phyloP scores from a whole-genome alignment of 1,284 basidiomycete species.

The Gymnopus androsaceus region DNA sequence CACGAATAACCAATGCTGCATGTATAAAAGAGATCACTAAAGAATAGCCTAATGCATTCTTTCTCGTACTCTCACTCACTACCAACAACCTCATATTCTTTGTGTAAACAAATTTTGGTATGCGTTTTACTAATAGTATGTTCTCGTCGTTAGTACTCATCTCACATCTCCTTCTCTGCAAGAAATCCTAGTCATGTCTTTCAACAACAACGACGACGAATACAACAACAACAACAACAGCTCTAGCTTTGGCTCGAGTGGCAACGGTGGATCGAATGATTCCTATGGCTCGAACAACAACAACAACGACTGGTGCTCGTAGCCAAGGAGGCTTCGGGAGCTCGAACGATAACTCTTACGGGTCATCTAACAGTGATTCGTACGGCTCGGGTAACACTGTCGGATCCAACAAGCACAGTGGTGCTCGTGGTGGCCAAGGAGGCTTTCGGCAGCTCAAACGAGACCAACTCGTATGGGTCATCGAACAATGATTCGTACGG shows the following conservation, averaged over 20 bases:
- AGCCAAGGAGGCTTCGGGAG: background rate
- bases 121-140: too few relatives aligned
- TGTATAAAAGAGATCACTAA: too few relatives aligned
- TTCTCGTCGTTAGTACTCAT: background rate
- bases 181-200: slow-evolving; percentile 9
- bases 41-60: too few relatives aligned
- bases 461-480: slow-evolving; percentile 23
- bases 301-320: slow-evolving; percentile 6
- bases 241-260: slow-evolving; percentile 17
- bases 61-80: too few relatives aligned
- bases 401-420: background rate
- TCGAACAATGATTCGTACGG: slow-evolving; percentile 12
- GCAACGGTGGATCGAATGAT: slow-evolving; percentile 20
- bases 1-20: too few relatives aligned
- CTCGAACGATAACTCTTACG: slow-evolving; percentile 18
- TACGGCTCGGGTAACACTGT: background rate
- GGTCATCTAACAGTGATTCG: slow-evolving; percentile 10
- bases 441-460: slow-evolving; percentile 17
- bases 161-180: background rate
- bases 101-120: too few relatives aligned
- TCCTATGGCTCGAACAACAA: slow-evolving; percentile 7
- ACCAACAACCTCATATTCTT: too few relatives aligned
- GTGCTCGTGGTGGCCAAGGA: background rate
- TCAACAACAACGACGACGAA: slow-evolving; percentile 11
- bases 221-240: slow-evolving; percentile 13